These are phyloP conservation scores for Cystobasidiaceae sp. DNA, from an alignment of 1,284 basidiomycete genomes.

Conservation along the genomic window DNA sequence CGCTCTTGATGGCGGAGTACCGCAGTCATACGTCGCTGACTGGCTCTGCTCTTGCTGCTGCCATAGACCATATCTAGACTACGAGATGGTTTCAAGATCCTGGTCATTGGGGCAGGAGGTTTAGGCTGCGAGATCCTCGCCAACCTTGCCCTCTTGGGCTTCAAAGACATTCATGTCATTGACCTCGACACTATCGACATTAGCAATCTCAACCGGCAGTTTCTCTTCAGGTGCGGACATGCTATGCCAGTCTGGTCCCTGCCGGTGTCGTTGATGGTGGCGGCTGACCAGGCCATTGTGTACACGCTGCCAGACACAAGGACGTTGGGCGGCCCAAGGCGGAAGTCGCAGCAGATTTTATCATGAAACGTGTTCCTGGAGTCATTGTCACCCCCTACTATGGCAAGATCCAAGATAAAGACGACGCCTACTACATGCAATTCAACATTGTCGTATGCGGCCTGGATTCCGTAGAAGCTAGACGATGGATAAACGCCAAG, in stretches of 20 bases:
- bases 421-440: slow-evolving; percentile 89
- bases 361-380: slow-evolving; percentile 90
- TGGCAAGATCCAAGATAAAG: slow-evolving; percentile 98
- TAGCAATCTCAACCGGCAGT: slow-evolving; percentile 96
- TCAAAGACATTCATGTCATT: slow-evolving; percentile 97
- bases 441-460: slow-evolving; percentile 97
- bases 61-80: slow-evolving; percentile 79
- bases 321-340: slow-evolving; percentile 96
- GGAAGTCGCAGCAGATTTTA: slow-evolving; percentile 84
- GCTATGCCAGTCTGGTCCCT: neutral
- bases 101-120: slow-evolving; percentile 95
- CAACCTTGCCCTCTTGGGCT: slow-evolving; percentile 87
- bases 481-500: slow-evolving; percentile 98
- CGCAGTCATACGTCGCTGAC: neutral
- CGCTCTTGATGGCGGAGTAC: neutral
- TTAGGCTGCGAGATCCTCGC: slow-evolving; percentile 92
- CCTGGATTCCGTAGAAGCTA: slow-evolving; percentile 93
- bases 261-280: too few species aligned
- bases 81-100: slow-evolving; percentile 75
- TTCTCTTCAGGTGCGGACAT: slow-evolving; percentile 80
- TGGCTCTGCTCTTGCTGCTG: neutral
- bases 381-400: slow-evolving; percentile 93
- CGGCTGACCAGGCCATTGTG: too few species aligned
- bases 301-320: slow-evolving; percentile 56
- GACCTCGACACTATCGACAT: slow-evolving; percentile 99